Base-by-base conservation (phyloP, 805 yeast species). In the Myxozyma kluyveri region DNA sequence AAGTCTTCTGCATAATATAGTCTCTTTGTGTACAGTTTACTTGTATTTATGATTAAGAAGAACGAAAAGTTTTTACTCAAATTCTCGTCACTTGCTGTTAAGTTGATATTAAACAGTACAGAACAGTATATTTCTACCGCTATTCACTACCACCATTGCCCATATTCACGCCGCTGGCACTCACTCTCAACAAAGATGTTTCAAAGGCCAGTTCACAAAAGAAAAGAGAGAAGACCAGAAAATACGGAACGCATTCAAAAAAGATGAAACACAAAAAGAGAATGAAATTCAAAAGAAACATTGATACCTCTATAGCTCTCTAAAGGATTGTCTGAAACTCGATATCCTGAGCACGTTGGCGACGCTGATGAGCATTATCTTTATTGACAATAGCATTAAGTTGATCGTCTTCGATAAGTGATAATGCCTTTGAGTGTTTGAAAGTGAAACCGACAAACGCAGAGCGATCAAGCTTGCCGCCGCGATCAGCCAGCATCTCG, bases 371-470 rank as follows among this genome's bases (percentile, higher is more conserved):
- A 24, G 21, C 12, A 18, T 12, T 45, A 5, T 26, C 33, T 24
- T 26, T 21, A 18, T 19, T 40, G 46, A 23, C 49, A 17, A 22
- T 29, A 18, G 35, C 45, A 17, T 41, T 47, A 10, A 45, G 19
- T 21, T 53, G 44, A 9, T 39, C 49, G 24, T 54, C 51, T n/a
- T 56, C 58, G 10, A 56, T 17, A 33, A 53, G 41, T n/a, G 51
- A 32, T 14, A 53, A 49, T 3, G 50, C 57, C 54, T 67, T 67
- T 19, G 83, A 86, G 68, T 95, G 99, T 69, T 88, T 86, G 73
- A 88, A 93, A 1, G 99, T 93, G 70, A 93, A 93, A 0, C 99
- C 99, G 53, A 91, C 88, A 67, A 93, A 86, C 63, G 86, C 83
- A 55, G 78, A 78, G 29, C 79, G 81, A 21, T 82, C 74, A 31